Percentiles rank a stretch among this genome's conserved stretches.
Conservation (phyloP, 805 yeast genomes). For the Kuraishia piskuri region DNA sequence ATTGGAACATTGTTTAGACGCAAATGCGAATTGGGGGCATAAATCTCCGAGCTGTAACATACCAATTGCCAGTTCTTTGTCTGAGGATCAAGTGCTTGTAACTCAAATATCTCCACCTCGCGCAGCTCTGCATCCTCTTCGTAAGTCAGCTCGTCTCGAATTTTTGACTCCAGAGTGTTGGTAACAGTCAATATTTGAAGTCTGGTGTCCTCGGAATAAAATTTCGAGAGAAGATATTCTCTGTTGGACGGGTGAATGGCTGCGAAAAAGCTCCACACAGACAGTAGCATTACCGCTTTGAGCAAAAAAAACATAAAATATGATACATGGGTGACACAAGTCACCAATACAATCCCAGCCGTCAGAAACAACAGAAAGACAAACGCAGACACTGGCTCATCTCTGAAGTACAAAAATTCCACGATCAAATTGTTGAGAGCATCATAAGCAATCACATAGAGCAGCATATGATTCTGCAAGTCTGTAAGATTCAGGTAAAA, state of each 20-base stretch:
- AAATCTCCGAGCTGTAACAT: slow-evolving; percentile 49
- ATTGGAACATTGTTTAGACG: slow-evolving; percentile 23
- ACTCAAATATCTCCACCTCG: slow-evolving; percentile 59
- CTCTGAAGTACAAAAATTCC: slow-evolving; percentile 54
- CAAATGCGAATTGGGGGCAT: slow-evolving; percentile 36
- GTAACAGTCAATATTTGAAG: slow-evolving; percentile 37
- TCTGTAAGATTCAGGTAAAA: slow-evolving; percentile 74
- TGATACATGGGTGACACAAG: slow-evolving; percentile 10
- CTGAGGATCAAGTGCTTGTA: slow-evolving; percentile 42
- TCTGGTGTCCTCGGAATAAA: slow-evolving; percentile 61
- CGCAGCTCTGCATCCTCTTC: slow-evolving; percentile 33
- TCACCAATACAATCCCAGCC: slow-evolving; percentile 21
- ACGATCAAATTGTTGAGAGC: slow-evolving; percentile 35
- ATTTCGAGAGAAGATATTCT: slow-evolving; percentile 32
- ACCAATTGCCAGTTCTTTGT: slow-evolving; percentile 55
- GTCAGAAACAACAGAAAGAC: slow-evolving; percentile 32
- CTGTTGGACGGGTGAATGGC: slow-evolving; percentile 48
- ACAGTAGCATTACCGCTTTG: slow-evolving; percentile 23
- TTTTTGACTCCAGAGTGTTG: slow-evolving; percentile 36
- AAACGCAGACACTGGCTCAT: slow-evolving; percentile 49
- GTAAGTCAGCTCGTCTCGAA: slow-evolving; percentile 4
- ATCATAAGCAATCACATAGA: slow-evolving; percentile 59
- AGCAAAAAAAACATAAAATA: slow-evolving; percentile 14
- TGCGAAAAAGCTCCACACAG: slow-evolving; percentile 41
- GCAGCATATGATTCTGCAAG: slow-evolving; percentile 69